phyloP scores from a whole-genome alignment of 805 yeast genomes.

The Zygosaccharomyces gambellarensis region DNA sequence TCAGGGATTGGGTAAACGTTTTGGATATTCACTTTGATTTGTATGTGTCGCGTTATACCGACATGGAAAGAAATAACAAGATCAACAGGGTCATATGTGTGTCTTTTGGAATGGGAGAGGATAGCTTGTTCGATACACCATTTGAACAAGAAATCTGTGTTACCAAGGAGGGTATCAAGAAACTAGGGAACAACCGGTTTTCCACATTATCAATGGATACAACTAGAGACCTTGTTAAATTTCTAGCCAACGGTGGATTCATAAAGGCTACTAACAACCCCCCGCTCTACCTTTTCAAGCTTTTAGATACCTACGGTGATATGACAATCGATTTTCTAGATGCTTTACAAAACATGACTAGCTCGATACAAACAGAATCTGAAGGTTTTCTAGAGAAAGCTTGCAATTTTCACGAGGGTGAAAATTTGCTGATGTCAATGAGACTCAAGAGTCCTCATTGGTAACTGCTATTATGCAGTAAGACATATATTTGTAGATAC shows the following conservation, averaged over 20 bases:
- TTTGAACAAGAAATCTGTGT: constrained; percentile 12
- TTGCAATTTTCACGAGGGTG: constrained; percentile 8
- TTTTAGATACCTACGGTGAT: constrained; percentile 11
- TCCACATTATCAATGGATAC: constrained; percentile 9
- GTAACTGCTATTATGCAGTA: neutral
- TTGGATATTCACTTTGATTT: constrained; percentile 13
- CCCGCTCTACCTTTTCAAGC: constrained; percentile 10
- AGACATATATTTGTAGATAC: neutral
- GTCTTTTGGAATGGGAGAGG: constrained; percentile 8
- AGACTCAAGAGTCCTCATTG: constrained; percentile 1
- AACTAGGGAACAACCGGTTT: constrained; percentile 9
- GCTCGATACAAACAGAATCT: constrained; percentile 4
- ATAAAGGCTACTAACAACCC: constrained; percentile 9
- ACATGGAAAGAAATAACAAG: neutral
- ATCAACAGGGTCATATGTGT: constrained; percentile 8
- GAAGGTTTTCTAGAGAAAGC: constrained; percentile 8
- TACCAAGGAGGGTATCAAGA: constrained; percentile 11
- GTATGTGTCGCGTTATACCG: constrained; percentile 3
- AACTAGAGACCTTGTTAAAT: constrained; percentile 8
- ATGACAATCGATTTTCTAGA: constrained; percentile 11
- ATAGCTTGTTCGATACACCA: constrained; percentile 3
- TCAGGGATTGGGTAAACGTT: constrained; percentile 7
- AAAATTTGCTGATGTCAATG: constrained; percentile 7
- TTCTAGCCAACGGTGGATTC: constrained; percentile 9
- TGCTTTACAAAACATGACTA: constrained; percentile 8